Base-by-base conservation (phyloP, 345 rosid species). In the Orychophragmus violaceus region DNA sequence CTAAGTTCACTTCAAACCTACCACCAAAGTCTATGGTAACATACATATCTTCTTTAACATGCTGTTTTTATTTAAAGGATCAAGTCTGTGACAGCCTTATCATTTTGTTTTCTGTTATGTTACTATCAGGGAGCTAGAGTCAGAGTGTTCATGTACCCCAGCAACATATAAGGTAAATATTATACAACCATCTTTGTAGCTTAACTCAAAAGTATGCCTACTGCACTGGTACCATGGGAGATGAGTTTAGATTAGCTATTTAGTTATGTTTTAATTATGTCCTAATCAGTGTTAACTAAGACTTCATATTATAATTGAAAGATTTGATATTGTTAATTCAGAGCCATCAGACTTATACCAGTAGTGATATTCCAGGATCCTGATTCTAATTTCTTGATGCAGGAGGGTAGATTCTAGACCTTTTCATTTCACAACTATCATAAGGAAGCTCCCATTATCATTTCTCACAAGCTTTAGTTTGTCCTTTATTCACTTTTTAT, bases 131-230 rank as follows among this genome's bases (percentile, higher is more conserved):
- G 94, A 66, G 83, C 83, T 51, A 80, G 71, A 59, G 96, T 91
- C n/a, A 83, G 97, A 65, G 97, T 91, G 44, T 88, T 91, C 83
- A 86, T 91, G 97, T 91, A 88, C 74, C 97, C 96, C 67, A 88
- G 96, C 86, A 88, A 88, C 53, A 91, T 88, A 19, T 91, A 68
- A 88, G 94, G 97, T 90, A 54, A 45, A 8, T 1, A 4, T 8
- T 46, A n/a, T 0, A 10, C 28, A 7, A 17, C 5, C 3, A 6
- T 12, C 21, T 17, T 30, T 42, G 7, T 28, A 11, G 9, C 7
- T 44, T 2, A 23, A 2, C 36, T 56, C 3, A n/a, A 3, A n/a
- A 22, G 4, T 18, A 52, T 11, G 8, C 23, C 8, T 9, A 25
- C 1, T 41, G 12, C 39, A 17, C 8, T 25, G 5, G 42, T 29